A percentile compares a stretch with the other conserved stretches of the same genome.
phyloP scores from a whole-genome alignment of 768 basidiomycete species.

The Leccinum subgranulosum region DNA sequence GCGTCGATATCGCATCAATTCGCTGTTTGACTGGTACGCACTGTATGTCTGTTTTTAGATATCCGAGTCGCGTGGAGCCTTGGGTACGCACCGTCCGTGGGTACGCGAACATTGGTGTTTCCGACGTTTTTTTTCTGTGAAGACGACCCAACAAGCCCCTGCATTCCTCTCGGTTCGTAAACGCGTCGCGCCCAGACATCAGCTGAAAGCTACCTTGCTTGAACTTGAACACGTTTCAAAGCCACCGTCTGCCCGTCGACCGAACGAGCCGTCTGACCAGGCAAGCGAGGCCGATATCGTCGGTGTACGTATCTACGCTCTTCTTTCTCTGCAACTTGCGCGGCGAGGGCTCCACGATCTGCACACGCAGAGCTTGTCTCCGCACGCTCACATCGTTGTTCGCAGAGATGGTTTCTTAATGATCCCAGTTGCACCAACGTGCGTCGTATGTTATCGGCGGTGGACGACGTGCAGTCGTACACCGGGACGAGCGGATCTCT shows the following conservation, averaged over 20 bases:
- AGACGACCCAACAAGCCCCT: slow-evolving; percentile 50
- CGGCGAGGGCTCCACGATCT: slow-evolving; percentile 50
- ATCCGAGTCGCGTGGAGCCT: too few species aligned
- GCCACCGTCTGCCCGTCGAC: slow-evolving; percentile 71
- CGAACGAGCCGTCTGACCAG: slow-evolving; percentile 46
- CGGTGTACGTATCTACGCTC: slow-evolving; percentile 17
- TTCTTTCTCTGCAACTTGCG: slow-evolving; percentile 35
- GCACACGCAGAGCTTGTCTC: slow-evolving; percentile 35
- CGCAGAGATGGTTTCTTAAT: slow-evolving; percentile 46
- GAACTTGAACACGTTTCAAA: slow-evolving; percentile 85
- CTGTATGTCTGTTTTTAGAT: too few species aligned
- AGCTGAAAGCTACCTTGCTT: slow-evolving; percentile 39
- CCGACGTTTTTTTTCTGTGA: too few species aligned
- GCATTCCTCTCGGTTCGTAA: slow-evolving; percentile 72
- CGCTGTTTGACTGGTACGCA: too few species aligned
- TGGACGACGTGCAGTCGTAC: slow-evolving; percentile 35
- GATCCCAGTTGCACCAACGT: slow-evolving; percentile 14
- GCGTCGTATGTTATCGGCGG: slow-evolving; percentile 1
- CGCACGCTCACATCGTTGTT: slow-evolving; percentile 23
- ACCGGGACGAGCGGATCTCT: slow-evolving; percentile 37
- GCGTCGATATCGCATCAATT: too few species aligned
- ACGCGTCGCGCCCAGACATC: slow-evolving; percentile 54
- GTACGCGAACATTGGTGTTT: too few species aligned
- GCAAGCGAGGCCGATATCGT: slow-evolving; percentile 33
- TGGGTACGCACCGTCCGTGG: too few species aligned